Evolutionary conservation across 1,139 yeast genomes (phyloP), one percentile per base, ranked within the genome.

Genomic region (Suhomyces choctaworum): DNA sequence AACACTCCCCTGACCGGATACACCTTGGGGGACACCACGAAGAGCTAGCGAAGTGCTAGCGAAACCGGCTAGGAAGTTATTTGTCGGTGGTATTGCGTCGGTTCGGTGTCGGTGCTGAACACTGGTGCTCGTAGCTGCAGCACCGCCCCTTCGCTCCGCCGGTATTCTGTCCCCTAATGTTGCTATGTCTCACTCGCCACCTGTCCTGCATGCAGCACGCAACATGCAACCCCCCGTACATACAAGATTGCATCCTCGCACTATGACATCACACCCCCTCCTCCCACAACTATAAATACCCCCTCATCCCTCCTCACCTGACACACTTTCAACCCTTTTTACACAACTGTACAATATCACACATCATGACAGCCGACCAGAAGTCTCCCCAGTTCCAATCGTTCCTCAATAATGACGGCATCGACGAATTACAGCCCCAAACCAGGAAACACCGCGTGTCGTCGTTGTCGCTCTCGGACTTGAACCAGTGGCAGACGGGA

Each of bases 401-500:
- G 11, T 82, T 76, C 50, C 70, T 82, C 42, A 81, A 82, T 50
- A 82, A 80, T 47, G 88, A 82, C 51, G 86, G 85, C 22, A 81
- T 82, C 26, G 88, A 82, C 52, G 73, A 76, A 37, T 61, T 82
- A 51, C 74, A 72, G 37, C 89, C 89, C 1, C 64, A 70, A 37
- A 64, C 73, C 11, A 70, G 85, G 56, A 78, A 76, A 47, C 80
- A 80, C 52, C 60, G 82, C 25, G 84, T 80, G n/a, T 77, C 84
- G n/a, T 78, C 84, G 22, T 60, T 82, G 32, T 80, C 88, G 22
- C 67, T 82, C 34, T 75, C 85, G 4, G 90, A 82, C 55, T 81
- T 65, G 68, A 82, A 80, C 66, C 77, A 54, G 63, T 74, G 67
- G 76, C 79, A 60, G 49, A 73, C 50, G 46, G 78, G 80, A 11